Evolutionary conservation across 1,284 basidiomycete species (phyloP).

Genomic region (Golubevia sp.): DNA sequence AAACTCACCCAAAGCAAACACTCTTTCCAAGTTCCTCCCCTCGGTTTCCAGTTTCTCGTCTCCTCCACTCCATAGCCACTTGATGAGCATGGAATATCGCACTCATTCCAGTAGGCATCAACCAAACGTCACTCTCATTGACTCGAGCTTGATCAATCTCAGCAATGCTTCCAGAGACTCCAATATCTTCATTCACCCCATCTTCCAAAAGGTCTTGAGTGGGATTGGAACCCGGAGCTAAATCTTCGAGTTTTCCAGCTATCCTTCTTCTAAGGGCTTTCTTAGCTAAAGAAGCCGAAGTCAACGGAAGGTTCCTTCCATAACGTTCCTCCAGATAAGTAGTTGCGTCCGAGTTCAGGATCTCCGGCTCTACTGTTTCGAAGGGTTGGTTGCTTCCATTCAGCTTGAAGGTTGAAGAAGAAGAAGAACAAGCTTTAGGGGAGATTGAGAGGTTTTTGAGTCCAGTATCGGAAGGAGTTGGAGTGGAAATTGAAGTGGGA

Average conservation of each 20-base stretch:
- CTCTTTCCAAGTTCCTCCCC: conserved; percentile 71
- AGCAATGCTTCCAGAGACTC: background rate
- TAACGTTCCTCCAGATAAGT: conserved; percentile 57
- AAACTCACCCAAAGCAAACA: conserved; percentile 73
- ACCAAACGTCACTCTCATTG: conserved; percentile 80
- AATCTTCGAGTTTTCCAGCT: conserved; percentile 37
- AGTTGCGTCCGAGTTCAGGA: conserved; percentile 31
- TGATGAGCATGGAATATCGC: conserved; percentile 91
- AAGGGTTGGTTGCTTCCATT: too few relatives aligned
- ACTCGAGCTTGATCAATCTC: conserved; percentile 34
- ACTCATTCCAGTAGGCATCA: conserved; percentile 86
- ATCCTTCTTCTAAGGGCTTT: conserved; percentile 52
- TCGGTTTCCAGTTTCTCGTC: conserved; percentile 48
- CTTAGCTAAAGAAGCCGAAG: conserved; percentile 43
- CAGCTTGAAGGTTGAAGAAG: background rate
- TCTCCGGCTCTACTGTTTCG: conserved; percentile 13
- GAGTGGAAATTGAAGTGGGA: background rate
- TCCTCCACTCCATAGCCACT: conserved; percentile 67
- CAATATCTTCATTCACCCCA: background rate
- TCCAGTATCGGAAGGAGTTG: background rate
- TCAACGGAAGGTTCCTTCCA: conserved; percentile 50
- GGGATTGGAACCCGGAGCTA: background rate
- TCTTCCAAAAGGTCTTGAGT: background rate
- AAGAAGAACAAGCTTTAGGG: background rate
- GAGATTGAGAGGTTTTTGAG: background rate